Evolutionary conservation across 805 yeast genomes (phyloP).

Genomic region (Hanseniaspora jakobsenii): DNA sequence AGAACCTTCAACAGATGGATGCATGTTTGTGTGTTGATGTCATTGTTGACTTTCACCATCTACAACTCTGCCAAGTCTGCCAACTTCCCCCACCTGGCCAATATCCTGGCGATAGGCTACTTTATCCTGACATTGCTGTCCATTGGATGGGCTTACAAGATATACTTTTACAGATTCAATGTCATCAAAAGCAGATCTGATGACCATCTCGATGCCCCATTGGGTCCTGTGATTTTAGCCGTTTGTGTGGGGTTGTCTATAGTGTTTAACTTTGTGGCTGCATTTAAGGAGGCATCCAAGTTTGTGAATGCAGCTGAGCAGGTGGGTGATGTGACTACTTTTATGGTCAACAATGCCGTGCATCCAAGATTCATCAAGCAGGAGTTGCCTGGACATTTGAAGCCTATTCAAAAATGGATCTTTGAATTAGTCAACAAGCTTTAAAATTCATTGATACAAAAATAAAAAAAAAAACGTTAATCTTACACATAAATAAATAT

Average conservation of each 20-base stretch:
- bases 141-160: conserved; percentile 79
- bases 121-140: conserved; percentile 72
- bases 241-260: conserved; percentile 55
- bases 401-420: conserved; percentile 25
- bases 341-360: not conserved
- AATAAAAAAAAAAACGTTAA: too few species aligned
- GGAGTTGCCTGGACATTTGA: conserved; percentile 20
- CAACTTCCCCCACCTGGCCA: conserved; percentile 52
- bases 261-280: conserved; percentile 58
- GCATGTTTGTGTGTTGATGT: conserved; percentile 71
- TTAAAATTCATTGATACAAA: not conserved
- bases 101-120: conserved; percentile 60
- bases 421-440: conserved; percentile 29
- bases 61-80: conserved; percentile 64
- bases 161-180: conserved; percentile 57
- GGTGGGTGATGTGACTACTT: not conserved
- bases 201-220: conserved; percentile 73
- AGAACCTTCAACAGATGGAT: conserved; percentile 95
- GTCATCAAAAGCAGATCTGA: conserved; percentile 74
- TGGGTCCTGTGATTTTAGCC: conserved; percentile 79
- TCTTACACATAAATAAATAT: too few species aligned
- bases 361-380: conserved; percentile 1
- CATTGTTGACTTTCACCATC: conserved; percentile 74
- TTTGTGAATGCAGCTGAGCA: too few species aligned
- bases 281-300: conserved; percentile 36